Evolutionary conservation across 805 yeast genomes (phyloP).

Genomic region (Jamesozyma lodderae): DNA sequence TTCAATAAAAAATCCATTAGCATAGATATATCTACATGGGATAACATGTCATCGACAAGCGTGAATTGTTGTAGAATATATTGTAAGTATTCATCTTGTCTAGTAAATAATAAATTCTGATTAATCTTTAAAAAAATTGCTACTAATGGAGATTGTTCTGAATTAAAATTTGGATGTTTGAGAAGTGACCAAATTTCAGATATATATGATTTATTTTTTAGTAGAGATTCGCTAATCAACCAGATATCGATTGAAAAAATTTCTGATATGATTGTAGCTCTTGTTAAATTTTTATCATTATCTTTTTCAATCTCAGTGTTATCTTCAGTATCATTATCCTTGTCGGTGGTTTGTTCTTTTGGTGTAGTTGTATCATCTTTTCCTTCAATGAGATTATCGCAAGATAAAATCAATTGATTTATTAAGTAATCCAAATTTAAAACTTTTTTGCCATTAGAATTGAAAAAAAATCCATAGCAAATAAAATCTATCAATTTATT

Average conservation of each 20-base stretch:
- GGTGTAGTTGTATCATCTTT: neutral
- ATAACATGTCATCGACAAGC: slow-evolving; percentile 44
- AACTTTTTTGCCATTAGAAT: slow-evolving; percentile 8
- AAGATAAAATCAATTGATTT: slow-evolving; percentile 16
- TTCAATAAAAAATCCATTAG: slow-evolving; percentile 82
- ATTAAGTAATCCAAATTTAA: slow-evolving; percentile 21
- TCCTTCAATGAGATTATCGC: slow-evolving; percentile 4
- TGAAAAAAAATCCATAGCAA: slow-evolving; percentile 33
- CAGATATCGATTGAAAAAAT: slow-evolving; percentile 84
- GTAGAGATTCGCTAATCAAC: slow-evolving; percentile 80
- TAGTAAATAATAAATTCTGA: slow-evolving; percentile 76
- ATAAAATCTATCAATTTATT: slow-evolving; percentile 38
- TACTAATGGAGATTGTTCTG: slow-evolving; percentile 62
- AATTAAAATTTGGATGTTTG: slow-evolving; percentile 42
- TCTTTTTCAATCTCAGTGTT: slow-evolving; percentile 3
- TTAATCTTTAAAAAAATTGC: slow-evolving; percentile 78
- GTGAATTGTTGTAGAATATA: slow-evolving; percentile 10
- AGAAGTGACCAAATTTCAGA: slow-evolving; percentile 70
- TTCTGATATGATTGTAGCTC: slow-evolving; percentile 44
- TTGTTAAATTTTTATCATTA: slow-evolving; percentile 8
- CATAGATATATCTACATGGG: slow-evolving; percentile 79
- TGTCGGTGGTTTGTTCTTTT: neutral
- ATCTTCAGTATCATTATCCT: slow-evolving; percentile 1
- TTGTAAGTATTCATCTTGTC: slow-evolving; percentile 34
- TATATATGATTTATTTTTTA: slow-evolving; percentile 57